phyloP scores from a whole-genome alignment of 2,329 filamentous ascomycete species.

The Diplocarpon mali region DNA sequence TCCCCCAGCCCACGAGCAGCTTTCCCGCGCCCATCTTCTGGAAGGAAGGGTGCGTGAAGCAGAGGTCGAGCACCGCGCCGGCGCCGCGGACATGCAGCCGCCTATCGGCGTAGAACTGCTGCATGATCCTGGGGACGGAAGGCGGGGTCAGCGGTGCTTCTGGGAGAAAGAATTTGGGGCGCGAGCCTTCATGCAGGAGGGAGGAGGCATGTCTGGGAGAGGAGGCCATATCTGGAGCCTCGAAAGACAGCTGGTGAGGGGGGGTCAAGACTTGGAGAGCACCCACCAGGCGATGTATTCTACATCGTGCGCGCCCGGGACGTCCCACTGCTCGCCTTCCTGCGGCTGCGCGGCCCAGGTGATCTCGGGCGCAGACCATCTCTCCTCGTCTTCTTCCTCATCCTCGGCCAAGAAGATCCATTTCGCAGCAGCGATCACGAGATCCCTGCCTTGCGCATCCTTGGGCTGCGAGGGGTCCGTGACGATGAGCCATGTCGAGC shows the following conservation, averaged over 20 bases:
- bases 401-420: constrained; percentile 9
- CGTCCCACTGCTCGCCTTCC: not conserved
- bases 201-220: too few relatives aligned
- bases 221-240: too few relatives aligned
- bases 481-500: constrained; percentile 3
- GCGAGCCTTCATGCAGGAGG: too few relatives aligned
- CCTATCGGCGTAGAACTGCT: constrained; percentile 4
- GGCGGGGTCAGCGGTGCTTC: not conserved
- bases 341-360: not conserved
- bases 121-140: not conserved
- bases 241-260: too few relatives aligned
- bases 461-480: not conserved
- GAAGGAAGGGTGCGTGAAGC: constrained; percentile 22
- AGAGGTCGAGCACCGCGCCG: constrained; percentile 18
- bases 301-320: too few relatives aligned
- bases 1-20: constrained; percentile 23
- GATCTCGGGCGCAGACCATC: constrained; percentile 1
- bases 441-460: not conserved
- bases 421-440: constrained; percentile 10
- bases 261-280: too few relatives aligned
- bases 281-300: not conserved
- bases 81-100: constrained; percentile 7
- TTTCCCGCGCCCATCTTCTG: constrained; percentile 20
- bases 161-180: not conserved
- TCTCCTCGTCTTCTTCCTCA: not conserved